These are phyloP conservation scores for Penicillium sp. DNA, from an alignment of 2,329 filamentous ascomycete genomes.

Conservation along the genomic window DNA sequence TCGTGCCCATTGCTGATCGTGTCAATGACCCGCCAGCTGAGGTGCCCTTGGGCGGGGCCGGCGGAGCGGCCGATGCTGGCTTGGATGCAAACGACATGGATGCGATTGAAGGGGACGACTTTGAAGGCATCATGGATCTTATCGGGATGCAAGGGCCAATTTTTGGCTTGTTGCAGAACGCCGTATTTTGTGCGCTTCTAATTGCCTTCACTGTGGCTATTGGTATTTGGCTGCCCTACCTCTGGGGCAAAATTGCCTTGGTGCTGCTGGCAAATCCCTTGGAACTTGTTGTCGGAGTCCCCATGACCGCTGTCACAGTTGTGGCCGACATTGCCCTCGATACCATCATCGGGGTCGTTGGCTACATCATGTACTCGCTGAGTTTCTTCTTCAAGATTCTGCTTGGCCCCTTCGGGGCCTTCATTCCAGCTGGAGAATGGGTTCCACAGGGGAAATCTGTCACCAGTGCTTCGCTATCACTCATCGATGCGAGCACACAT, in stretches of 20 bases:
- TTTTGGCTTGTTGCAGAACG: constrained; percentile 85
- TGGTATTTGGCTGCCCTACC: constrained; percentile 86
- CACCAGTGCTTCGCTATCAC: constrained; percentile 38
- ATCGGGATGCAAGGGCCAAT: constrained; percentile 94
- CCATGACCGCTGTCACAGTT: constrained; percentile 65
- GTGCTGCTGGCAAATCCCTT: constrained; percentile 74
- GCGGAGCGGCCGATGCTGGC: constrained; percentile 48
- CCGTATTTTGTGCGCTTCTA: constrained; percentile 85
- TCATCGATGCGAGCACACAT: constrained; percentile 40
- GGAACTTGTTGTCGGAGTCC: constrained; percentile 58
- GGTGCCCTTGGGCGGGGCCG: constrained; percentile 7
- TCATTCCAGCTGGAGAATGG: constrained; percentile 35
- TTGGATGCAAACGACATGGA: constrained; percentile 59
- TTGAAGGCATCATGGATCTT: constrained; percentile 92
- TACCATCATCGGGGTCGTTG: constrained; percentile 58
- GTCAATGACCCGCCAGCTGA: constrained; percentile 8
- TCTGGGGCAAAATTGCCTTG: constrained; percentile 78
- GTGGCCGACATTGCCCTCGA: constrained; percentile 77
- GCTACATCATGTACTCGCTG: constrained; percentile 43
- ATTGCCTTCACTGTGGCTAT: constrained; percentile 79
- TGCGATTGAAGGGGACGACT: constrained; percentile 68
- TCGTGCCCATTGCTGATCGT: constrained; percentile 49
- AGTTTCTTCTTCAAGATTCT: constrained; percentile 32
- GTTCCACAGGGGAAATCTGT: constrained; percentile 34
- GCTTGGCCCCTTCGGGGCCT: constrained; percentile 30